Evolutionary conservation across 331 rosid genomes (phyloP).

Genomic region (Quercus lobata): DNA sequence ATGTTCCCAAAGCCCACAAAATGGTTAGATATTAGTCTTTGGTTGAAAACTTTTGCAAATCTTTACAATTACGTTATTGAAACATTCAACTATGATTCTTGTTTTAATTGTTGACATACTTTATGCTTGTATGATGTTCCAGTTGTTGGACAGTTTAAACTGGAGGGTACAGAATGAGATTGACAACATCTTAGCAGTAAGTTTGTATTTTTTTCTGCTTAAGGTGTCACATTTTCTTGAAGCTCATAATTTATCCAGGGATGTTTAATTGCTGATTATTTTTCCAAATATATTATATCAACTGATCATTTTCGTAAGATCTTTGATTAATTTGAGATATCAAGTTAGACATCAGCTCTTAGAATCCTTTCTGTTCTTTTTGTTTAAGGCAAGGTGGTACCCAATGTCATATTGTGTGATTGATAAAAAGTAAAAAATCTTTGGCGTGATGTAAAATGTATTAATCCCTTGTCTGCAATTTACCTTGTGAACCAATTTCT

Average conservation of each 20-base stretch:
- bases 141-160: conserved; percentile 82
- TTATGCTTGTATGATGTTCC: conserved; percentile 27
- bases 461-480: neutral
- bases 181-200: conserved; percentile 75
- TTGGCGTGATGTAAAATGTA: neutral
- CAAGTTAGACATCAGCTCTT: neutral
- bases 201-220: conserved; percentile 19
- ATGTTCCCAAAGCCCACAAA: conserved; percentile 66
- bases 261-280: neutral
- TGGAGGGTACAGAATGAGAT: conserved; percentile 93
- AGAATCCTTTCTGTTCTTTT: neutral
- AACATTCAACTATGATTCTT: neutral
- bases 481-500: neutral
- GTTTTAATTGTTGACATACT: conserved; percentile 6
- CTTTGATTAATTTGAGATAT: neutral
- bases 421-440: neutral
- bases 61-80: neutral
- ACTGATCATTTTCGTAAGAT: neutral
- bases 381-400: neutral
- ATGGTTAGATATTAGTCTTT: conserved; percentile 54
- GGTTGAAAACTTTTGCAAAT: conserved; percentile 16
- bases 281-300: neutral
- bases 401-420: neutral
- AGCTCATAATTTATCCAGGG: neutral
- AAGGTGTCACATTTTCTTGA: conserved; percentile 6